phyloP scores from a whole-genome alignment of 345 rosid genomes.

The Acer yangbiense region DNA sequence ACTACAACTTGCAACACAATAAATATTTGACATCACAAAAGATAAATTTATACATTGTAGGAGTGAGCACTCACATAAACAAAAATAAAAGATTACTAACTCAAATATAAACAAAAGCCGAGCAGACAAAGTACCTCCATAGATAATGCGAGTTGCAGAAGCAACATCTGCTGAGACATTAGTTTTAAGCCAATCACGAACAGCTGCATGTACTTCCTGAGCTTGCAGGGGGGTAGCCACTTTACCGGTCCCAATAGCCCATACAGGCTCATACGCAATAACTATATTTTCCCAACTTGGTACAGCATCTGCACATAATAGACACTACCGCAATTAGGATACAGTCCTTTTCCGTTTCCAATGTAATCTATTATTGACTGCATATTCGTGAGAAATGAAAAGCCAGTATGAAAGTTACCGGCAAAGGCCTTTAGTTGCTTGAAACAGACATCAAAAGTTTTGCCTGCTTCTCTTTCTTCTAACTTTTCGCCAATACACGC shows the following conservation, averaged over 20 bases:
- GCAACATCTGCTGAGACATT: slow-evolving; percentile 90
- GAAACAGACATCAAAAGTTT: slow-evolving; percentile 93
- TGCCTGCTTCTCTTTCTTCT: slow-evolving; percentile 94
- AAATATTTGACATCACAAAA: not conserved
- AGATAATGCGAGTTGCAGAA: slow-evolving; percentile 87
- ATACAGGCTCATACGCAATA: slow-evolving; percentile 96
- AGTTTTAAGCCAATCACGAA: slow-evolving; percentile 90
- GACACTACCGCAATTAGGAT: slow-evolving; percentile 2
- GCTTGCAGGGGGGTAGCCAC: slow-evolving; percentile 96
- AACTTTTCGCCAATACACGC: slow-evolving; percentile 93
- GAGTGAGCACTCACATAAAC: not conserved
- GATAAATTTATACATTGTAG: too few species aligned
- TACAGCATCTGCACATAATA: slow-evolving; percentile 61
- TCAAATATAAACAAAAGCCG: not conserved
- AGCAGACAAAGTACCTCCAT: slow-evolving; percentile 69
- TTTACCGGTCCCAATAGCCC: slow-evolving; percentile 99
- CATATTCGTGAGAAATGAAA: slow-evolving; percentile 2
- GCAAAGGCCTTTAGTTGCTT: slow-evolving; percentile 87
- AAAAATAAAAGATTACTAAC: not conserved
- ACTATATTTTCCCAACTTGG: slow-evolving; percentile 92
- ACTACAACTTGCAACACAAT: not conserved
- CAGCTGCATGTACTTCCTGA: slow-evolving; percentile 90
- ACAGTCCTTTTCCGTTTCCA: slow-evolving; percentile 4
- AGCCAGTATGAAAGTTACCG: slow-evolving; percentile 41
- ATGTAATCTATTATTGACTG: not conserved